Base-by-base conservation (phyloP, 2,329 filamentous ascomycete genomes). In the Fusarium nodosum region DNA sequence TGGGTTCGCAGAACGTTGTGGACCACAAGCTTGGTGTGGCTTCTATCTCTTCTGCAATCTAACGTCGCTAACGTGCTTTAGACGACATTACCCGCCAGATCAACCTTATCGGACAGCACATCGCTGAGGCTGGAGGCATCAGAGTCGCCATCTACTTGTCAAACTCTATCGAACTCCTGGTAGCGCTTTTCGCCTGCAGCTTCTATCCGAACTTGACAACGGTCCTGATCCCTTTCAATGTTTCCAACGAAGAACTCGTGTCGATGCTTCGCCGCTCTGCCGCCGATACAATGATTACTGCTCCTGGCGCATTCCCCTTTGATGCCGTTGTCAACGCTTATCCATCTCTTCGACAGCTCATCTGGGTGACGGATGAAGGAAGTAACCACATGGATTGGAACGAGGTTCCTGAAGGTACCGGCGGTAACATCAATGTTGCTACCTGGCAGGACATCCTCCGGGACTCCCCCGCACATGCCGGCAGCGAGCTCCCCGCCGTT, bases 361-460 rank as follows among this genome's bases (percentile, higher is more conserved):
- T 97, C 72, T 98, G 94, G 93, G 94, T 97, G 15, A 93, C 97
- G 7, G 95, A 97, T 74, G 88, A 93, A 75, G 93, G 93, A 42
- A 97, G 90, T 82, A 88, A 89, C 72, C 95, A 98, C 77, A 91
- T 99, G 86, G 94, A 97, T 80, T 99, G 95, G 94, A 94, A 93
- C 73, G 93, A 95, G 77, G 88, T 94, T 3, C 94, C 94, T 13
- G 87, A 91, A 75, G 91, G 92, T 53, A 90, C 91, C 59, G 91
- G 91, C 18, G 88, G 91, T 60, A 89, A 86, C 66, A 85, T 97
- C 64, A 92, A 92, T 58, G 92, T 97, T 18, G 88, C 90, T n/a
- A 96, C 95, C 16, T 99, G 95, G 94, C 93, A 97, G 75, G 93
- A 97, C 63, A 87, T 98, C 55, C 82, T 97, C 28, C 88, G 91